phyloP scores from a whole-genome alignment of 2,329 filamentous ascomycete genomes.

The Teratosphaeria pseudoeucalypti region DNA sequence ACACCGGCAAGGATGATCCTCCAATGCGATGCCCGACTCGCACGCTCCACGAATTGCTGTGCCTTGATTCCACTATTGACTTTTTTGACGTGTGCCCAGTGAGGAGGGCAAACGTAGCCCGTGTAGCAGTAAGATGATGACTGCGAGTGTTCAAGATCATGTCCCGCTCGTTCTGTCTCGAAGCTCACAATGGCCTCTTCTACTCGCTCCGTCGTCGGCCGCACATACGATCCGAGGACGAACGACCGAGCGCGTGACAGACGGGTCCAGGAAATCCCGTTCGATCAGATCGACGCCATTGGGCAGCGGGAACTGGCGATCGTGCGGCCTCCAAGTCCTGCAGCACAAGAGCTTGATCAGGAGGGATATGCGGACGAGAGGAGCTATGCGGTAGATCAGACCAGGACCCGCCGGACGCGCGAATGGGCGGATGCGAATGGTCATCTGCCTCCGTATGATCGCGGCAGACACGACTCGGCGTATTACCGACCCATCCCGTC shows the following conservation, averaged over 20 bases:
- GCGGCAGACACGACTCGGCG: background rate
- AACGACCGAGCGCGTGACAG: slow-evolving; percentile 2
- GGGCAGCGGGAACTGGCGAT: slow-evolving; percentile 7
- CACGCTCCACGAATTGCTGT: background rate
- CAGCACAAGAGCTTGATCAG: background rate
- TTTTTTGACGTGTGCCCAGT: background rate
- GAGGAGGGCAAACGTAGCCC: background rate
- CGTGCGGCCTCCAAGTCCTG: background rate
- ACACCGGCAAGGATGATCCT: background rate
- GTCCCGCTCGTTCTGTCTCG: background rate
- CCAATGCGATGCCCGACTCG: background rate
- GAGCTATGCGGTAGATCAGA: background rate
- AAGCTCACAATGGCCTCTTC: background rate
- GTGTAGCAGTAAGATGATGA: background rate
- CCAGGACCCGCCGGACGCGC: background rate
- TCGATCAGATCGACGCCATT: slow-evolving; percentile 5
- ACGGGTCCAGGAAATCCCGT: slow-evolving; percentile 8
- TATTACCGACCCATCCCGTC: background rate
- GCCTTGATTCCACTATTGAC: background rate
- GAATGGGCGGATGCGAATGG: background rate
- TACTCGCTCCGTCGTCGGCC: slow-evolving; percentile 2
- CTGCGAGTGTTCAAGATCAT: background rate
- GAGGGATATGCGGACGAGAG: background rate
- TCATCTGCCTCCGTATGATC: background rate
- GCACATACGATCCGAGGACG: slow-evolving; percentile 6